phyloP scores from a whole-genome alignment of 805 yeast genomes.

The Hanseniaspora opuntiae region DNA sequence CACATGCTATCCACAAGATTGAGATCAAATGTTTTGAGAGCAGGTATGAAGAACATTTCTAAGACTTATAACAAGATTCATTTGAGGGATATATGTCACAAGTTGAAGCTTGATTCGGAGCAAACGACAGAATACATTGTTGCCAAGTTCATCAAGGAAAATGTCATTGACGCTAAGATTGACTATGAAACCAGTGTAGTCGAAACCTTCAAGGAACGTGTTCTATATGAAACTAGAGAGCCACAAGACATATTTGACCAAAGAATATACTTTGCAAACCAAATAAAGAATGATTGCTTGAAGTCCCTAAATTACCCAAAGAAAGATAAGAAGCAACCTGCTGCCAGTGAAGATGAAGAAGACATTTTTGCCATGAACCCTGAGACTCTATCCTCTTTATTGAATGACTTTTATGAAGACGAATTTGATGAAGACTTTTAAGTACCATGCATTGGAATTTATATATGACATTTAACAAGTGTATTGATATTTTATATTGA shows the following conservation, averaged over 20 bases:
- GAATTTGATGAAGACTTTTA: constrained; percentile 17
- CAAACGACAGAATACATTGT: constrained; percentile 94
- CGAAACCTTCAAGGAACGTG: constrained; percentile 76
- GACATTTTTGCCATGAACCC: constrained; percentile 10
- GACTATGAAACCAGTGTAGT: constrained; percentile 83
- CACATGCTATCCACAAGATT: constrained; percentile 74
- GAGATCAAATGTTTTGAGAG: constrained; percentile 92
- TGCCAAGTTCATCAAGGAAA: constrained; percentile 91
- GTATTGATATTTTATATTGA: too few species aligned
- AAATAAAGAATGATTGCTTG: constrained; percentile 80
- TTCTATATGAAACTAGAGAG: constrained; percentile 71
- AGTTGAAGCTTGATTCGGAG: constrained; percentile 82
- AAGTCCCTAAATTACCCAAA: constrained; percentile 86
- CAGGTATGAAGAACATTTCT: constrained; percentile 89
- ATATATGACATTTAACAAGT: neutral
- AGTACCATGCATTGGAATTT: neutral
- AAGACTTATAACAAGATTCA: constrained; percentile 83
- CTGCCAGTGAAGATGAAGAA: constrained; percentile 16
- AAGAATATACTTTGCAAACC: constrained; percentile 83
- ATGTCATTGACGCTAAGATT: constrained; percentile 88
- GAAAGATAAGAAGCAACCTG: constrained; percentile 18
- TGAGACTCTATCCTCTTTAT: constrained; percentile 6
- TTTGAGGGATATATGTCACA: constrained; percentile 82
- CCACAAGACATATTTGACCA: constrained; percentile 85
- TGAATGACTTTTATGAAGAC: constrained; percentile 25